Conservation (phyloP, 495 filamentous ascomycete genomes). For the Penicillium canariense region DNA sequence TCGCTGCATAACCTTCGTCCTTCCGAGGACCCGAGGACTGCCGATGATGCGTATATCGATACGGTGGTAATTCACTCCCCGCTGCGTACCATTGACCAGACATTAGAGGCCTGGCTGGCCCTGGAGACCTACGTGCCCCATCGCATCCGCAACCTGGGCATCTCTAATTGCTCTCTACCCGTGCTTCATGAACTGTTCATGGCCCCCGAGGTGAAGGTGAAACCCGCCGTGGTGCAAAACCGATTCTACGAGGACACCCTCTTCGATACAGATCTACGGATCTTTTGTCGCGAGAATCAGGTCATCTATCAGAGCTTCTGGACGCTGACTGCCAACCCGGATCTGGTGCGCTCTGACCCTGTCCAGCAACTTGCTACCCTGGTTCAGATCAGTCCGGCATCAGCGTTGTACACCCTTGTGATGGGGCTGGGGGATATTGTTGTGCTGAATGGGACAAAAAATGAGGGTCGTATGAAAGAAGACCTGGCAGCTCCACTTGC, state of each 20-base stretch:
- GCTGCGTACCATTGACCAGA: constrained; percentile 53
- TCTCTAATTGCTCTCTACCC: constrained; percentile 63
- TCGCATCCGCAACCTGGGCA: constrained; percentile 63
- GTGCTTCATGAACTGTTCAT: constrained; percentile 52
- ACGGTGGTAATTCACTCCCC: constrained; percentile 72
- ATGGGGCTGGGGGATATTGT: constrained; percentile 56
- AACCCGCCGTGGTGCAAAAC: constrained; percentile 71
- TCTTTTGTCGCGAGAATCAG: constrained; percentile 57
- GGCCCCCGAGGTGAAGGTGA: constrained; percentile 40
- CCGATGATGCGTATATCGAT: constrained; percentile 62
- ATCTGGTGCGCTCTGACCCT: constrained; percentile 49
- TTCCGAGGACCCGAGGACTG: constrained; percentile 24
- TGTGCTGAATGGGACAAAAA: constrained; percentile 70
- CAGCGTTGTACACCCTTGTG: constrained; percentile 67
- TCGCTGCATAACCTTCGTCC: constrained; percentile 65
- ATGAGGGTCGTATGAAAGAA: constrained; percentile 58
- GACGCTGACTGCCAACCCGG: constrained; percentile 72
- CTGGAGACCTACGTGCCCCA: constrained; percentile 64
- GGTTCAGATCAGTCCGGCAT: constrained; percentile 45
- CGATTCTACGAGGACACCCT: constrained; percentile 59
- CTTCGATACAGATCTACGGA: constrained; percentile 61
- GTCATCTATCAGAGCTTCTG: constrained; percentile 77
- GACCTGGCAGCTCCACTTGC: constrained; percentile 58
- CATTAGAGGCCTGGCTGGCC: constrained; percentile 61
- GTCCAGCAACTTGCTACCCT: constrained; percentile 52